These are phyloP conservation scores for Chrysoporthe deuterocubensis DNA, from an alignment of 2,329 filamentous ascomycete species.

Conservation along the genomic window DNA sequence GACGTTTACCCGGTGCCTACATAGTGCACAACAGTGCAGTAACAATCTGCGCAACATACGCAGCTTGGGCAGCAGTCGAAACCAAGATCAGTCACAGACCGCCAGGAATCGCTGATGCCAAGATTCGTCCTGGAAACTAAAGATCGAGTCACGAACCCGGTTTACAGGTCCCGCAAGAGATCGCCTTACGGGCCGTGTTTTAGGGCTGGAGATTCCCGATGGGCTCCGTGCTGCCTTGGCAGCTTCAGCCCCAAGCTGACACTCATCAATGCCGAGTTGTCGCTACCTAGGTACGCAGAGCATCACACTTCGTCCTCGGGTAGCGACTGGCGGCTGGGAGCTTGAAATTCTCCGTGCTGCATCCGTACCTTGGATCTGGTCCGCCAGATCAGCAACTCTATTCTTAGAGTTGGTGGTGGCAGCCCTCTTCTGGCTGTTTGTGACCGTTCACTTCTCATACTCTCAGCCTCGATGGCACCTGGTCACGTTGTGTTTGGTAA, in stretches of 20 bases:
- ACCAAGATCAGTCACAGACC: conserved; percentile 23
- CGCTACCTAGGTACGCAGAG: background rate
- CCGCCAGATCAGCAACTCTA: background rate
- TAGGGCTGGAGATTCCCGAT: background rate
- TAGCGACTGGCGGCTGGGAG: background rate
- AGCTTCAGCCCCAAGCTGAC: conserved; percentile 13
- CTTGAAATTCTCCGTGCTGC: background rate
- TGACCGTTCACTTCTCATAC: background rate
- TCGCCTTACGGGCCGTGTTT: background rate
- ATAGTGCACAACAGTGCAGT: background rate
- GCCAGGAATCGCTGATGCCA: conserved; percentile 17
- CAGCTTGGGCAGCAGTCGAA: conserved; percentile 7
- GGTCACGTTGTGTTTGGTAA: background rate
- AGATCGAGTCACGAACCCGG: background rate
- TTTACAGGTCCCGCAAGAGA: background rate
- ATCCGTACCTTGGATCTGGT: background rate
- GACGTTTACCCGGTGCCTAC: background rate
- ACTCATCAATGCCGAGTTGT: background rate
- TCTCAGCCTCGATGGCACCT: background rate
- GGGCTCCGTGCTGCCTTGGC: background rate
- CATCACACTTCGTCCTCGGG: background rate
- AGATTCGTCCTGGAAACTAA: conserved; percentile 10
- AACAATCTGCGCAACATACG: background rate
- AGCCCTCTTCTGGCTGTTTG: background rate
- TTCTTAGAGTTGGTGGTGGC: no score